Evolutionary conservation across 2,329 filamentous ascomycete species (phyloP).

Genomic region (Trichoderma sp.): DNA sequence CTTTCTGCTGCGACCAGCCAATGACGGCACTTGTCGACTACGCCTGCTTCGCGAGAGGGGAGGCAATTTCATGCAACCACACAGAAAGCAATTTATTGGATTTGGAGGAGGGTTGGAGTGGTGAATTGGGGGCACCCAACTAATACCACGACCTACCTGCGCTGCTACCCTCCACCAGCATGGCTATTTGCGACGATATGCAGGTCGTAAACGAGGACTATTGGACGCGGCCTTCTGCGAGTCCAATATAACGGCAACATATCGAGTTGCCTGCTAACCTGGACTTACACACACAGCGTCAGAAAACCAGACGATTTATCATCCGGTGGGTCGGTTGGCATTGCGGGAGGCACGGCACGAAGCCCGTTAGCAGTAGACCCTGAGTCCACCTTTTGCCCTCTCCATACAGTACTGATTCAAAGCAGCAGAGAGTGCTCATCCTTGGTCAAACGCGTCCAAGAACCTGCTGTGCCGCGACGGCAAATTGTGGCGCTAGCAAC

Average conservation of each 20-base stretch:
- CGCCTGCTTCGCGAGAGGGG: background rate
- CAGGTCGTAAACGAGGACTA: background rate
- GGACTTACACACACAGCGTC: background rate
- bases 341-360: slow-evolving; percentile 18
- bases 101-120: background rate
- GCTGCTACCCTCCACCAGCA: background rate
- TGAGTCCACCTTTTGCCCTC: background rate
- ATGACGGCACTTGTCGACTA: slow-evolving; percentile 3
- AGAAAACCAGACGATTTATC: background rate
- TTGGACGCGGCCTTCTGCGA: background rate
- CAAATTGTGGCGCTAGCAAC: background rate
- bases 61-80: background rate
- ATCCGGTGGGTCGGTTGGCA: background rate
- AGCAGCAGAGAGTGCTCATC: background rate
- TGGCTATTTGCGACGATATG: background rate
- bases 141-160: background rate
- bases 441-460: background rate
- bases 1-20: background rate
- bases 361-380: background rate
- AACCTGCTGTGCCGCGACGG: background rate
- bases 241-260: background rate
- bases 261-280: background rate
- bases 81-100: background rate
- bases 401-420: background rate
- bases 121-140: background rate